These are phyloP conservation scores for Arthrobotrys entomopaga DNA, from an alignment of 2,329 filamentous ascomycete genomes.

Conservation along the genomic window DNA sequence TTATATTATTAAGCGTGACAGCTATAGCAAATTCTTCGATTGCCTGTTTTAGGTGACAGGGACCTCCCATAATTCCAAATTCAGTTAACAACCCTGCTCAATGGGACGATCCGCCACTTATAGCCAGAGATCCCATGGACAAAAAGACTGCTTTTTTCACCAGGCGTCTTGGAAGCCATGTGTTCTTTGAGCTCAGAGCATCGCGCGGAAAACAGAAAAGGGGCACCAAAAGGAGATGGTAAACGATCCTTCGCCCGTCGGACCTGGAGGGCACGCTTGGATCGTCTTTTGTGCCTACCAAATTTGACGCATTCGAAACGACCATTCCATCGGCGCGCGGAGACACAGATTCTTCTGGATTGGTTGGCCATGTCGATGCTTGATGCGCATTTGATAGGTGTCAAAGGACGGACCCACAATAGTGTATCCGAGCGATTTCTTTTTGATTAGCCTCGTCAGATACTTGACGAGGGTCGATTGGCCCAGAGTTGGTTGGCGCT, in stretches of 20 bases:
- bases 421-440: slow-evolving; percentile 50
- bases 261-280: slow-evolving; percentile 33
- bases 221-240: slow-evolving; percentile 18
- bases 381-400: slow-evolving; percentile 55
- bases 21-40: slow-evolving; percentile 54
- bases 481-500: slow-evolving; percentile 44
- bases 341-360: slow-evolving; percentile 12
- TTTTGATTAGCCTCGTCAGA: slow-evolving; percentile 33
- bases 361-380: slow-evolving; percentile 47
- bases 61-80: slow-evolving; percentile 52
- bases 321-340: slow-evolving; percentile 52
- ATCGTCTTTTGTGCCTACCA: slow-evolving; percentile 30
- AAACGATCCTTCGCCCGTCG: slow-evolving; percentile 53
- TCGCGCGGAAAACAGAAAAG: slow-evolving; percentile 15
- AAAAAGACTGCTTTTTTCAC: slow-evolving; percentile 14
- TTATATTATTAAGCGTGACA: slow-evolving; percentile 53
- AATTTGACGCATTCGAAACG: slow-evolving; percentile 40
- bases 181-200: slow-evolving; percentile 7
- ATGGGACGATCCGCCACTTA: slow-evolving; percentile 49
- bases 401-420: slow-evolving; percentile 46
- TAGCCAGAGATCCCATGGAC: slow-evolving; percentile 14
- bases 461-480: slow-evolving; percentile 47
- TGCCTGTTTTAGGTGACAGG: slow-evolving; percentile 47
- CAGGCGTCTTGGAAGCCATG: neutral
- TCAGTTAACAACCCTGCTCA: slow-evolving; percentile 41